Evolutionary conservation across 305 asterid species (phyloP).

Genomic region (Petunia hybrid): DNA sequence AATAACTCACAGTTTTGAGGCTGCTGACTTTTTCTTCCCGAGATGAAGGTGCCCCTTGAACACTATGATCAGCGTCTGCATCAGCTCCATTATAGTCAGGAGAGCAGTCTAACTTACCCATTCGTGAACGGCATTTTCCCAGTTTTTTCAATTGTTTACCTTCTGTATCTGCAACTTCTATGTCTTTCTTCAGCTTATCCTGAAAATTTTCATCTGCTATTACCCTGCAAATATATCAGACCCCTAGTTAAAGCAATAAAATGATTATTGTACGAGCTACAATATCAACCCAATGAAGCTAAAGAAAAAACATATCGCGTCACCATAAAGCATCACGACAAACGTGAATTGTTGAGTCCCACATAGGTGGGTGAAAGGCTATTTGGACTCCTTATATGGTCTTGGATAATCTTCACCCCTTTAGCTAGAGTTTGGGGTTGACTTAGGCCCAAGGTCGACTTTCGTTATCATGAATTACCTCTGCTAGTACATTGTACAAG

Average conservation of each 20-base stretch:
- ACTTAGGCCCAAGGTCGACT: no score
- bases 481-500: neutral
- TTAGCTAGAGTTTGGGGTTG: no score
- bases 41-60: conserved; percentile 68
- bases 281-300: neutral
- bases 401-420: no score
- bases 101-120: conserved; percentile 67
- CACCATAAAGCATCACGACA: neutral
- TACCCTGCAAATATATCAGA: conserved; percentile 46
- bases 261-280: neutral
- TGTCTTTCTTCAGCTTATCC: conserved; percentile 63
- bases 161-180: conserved; percentile 73
- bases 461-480: neutral
- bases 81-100: conserved; percentile 78
- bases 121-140: conserved; percentile 71
- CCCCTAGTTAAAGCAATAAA: neutral
- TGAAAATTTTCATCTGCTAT: conserved; percentile 47
- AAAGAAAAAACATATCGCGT: neutral
- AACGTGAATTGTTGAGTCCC: neutral
- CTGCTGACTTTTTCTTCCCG: conserved; percentile 99
- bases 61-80: conserved; percentile 82
- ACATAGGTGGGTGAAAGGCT: neutral
- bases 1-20: conserved; percentile 84
- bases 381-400: neutral
- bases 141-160: conserved; percentile 65